Evolutionary conservation across 257 asterid species (phyloP), one percentile per base, ranked within the genome.

Genomic region (Jacaranda copaia): DNA sequence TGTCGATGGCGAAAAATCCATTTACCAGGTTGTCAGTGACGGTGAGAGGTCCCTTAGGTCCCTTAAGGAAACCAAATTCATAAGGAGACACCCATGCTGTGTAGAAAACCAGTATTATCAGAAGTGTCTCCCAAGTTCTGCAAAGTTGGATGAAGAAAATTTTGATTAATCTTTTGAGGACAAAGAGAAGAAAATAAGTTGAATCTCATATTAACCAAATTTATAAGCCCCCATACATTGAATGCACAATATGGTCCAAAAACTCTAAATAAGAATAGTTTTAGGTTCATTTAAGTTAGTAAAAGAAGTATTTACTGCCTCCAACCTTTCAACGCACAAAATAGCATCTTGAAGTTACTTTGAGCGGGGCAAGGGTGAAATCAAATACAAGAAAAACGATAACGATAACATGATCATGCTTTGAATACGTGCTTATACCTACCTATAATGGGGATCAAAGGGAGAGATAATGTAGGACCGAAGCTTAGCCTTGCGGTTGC

Each of bases 51-150:
- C 84, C 79, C 0, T 0, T n/a, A 8, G 87, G 89, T 5, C 65
- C 68, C 7, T 79, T 81, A 15, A 81, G 80, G 86, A 90, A 92
- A 20, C 97, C 93, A 67, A 89, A 89, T 56, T 92, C 92, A 57
- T 81, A 92, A 12, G 95, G 96, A 58, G 89, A 81, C 68, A 82
- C 90, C 97, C 97, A 92, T 66, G 96, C 91, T 51, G 92, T 92
- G 89, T 92, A 92, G 86, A 89, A 90, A 69, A 92, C 95, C 74
- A 92, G 84, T 18, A 89, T 12, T 43, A 88, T 82, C 68, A 92
- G 77, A 77, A 77, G 85, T 25, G 79, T 62, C 15, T 86, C 91
- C 94, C 96, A 92, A 43, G 64, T 57, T 85, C 97, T 92, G 90
- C 87, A 79, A 53, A 15, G 5, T 42, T 42, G 6, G 46, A 42